Evolutionary conservation across 306 rosid species (phyloP), one percentile per base, ranked within the genome.

Genomic region (Vigna nakashimae): DNA sequence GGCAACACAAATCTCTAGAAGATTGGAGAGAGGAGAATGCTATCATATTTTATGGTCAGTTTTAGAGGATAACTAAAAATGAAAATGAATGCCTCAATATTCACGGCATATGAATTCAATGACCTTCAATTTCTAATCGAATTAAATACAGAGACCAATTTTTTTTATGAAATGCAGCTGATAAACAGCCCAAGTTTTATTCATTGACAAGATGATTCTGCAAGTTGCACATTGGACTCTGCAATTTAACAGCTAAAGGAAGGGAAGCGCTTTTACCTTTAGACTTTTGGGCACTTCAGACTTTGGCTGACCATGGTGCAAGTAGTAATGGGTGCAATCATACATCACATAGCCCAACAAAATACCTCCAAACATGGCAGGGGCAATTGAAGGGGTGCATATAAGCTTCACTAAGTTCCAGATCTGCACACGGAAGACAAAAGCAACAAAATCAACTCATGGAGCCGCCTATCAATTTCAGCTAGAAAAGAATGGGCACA

Each of bases 281-380:
- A 92, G 91, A 75, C 43, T 66, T 81, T 70, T 75, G 52, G 90
- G 73, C n/a, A 79, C 15, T 2, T 86, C 75, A 56, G 77, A 79
- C 62, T 89, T 79, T n/a, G 98, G 98, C 67, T 92, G 97, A 76
- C 98, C 92, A 77, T 95, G 98, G 84, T 95, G 98, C 69, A 95
- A 85, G 86, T 91, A 95, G 81, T 89, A 92, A 85, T 95, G 98
- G 70, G 98, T 92, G 79, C 90, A 87, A 82, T 95, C 98, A 82
- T 95, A 92, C 75, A 86, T 81, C 78, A 95, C 98, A 83, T 95
- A 92, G 69, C 97, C 97, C 87, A 95, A 83, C 49, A 95, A 83
- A 71, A 88, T 82, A n/a, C 98, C 98, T 69, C 93, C 98, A 78
- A 92, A 84, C 82, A 95, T 32, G 49, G 94, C 98, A 68, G 98